phyloP scores from a whole-genome alignment of 1,284 basidiomycete genomes.

The Exobasidium rhododendri region DNA sequence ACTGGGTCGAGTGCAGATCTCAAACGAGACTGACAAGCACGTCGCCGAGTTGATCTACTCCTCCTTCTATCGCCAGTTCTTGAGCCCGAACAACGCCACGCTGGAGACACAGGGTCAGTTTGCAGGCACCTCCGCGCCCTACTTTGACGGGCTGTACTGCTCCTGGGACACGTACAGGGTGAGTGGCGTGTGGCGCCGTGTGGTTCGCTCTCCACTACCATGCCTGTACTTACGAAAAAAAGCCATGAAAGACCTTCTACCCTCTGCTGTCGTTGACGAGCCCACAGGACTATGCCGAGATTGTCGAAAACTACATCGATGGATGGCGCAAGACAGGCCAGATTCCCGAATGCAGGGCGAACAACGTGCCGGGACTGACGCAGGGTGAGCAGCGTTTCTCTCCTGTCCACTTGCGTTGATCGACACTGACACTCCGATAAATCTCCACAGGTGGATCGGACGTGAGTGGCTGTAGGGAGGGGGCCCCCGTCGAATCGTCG shows the following conservation, averaged over 20 bases:
- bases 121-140: constrained; percentile 24
- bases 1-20: constrained; percentile 35
- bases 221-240: no score
- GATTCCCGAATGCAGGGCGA: constrained; percentile 46
- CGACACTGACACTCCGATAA: no score
- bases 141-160: constrained; percentile 44
- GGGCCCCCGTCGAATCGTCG: no score
- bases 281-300: constrained; percentile 38
- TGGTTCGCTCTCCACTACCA: not conserved
- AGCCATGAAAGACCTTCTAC: constrained; percentile 30
- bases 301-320: constrained; percentile 45
- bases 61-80: constrained; percentile 42
- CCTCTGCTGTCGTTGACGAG: constrained; percentile 40
- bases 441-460: no score
- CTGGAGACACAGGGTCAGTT: constrained; percentile 17
- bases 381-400: no score
- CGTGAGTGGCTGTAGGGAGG: no score
- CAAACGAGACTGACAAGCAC: constrained; percentile 29
- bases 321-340: constrained; percentile 40
- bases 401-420: no score
- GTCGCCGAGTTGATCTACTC: constrained; percentile 41
- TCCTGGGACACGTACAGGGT: constrained; percentile 9
- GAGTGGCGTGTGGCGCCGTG: not conserved
- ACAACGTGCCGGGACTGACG: constrained; percentile 33
- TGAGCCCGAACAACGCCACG: constrained; percentile 48